phyloP scores from a whole-genome alignment of 164 flowering plant species.

The Hamamelis virginiana region DNA sequence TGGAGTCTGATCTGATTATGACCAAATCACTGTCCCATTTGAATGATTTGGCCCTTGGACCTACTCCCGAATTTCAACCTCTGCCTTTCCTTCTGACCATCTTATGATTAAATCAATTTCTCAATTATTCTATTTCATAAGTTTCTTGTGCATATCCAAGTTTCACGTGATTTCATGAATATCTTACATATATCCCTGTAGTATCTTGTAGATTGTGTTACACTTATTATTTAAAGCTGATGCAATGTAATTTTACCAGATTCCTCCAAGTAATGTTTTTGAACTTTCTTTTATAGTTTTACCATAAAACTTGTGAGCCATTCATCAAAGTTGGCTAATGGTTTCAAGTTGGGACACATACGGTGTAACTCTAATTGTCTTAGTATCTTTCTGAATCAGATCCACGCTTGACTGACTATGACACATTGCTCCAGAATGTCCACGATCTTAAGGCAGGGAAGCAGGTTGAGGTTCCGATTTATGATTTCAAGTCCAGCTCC shows the following conservation, averaged over 20 bases:
- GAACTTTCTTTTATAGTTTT: conserved; percentile 4
- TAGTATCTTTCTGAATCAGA: conserved; percentile 46
- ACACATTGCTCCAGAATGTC: conserved; percentile 81
- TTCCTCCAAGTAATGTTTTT: background rate
- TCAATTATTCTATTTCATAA: background rate
- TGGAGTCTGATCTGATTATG: no score
- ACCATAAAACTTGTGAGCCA: background rate
- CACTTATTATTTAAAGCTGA: background rate
- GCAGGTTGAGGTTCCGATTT: conserved; percentile 75
- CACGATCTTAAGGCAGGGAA: conserved; percentile 78
- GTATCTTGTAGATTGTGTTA: background rate
- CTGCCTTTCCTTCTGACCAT: background rate
- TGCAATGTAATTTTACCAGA: background rate
- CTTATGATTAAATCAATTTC: background rate
- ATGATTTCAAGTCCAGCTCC: conserved; percentile 93
- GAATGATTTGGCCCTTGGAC: no score
- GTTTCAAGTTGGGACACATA: conserved; percentile 1
- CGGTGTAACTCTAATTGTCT: background rate
- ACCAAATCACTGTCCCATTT: no score
- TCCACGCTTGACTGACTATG: conserved; percentile 97
- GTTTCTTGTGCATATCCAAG: background rate
- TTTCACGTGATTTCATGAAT: background rate
- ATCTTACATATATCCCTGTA: background rate
- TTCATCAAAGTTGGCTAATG: background rate
- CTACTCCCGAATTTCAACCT: background rate